Base-by-base conservation (phyloP, 1,139 yeast species). In the Candida sanyaensis region DNA sequence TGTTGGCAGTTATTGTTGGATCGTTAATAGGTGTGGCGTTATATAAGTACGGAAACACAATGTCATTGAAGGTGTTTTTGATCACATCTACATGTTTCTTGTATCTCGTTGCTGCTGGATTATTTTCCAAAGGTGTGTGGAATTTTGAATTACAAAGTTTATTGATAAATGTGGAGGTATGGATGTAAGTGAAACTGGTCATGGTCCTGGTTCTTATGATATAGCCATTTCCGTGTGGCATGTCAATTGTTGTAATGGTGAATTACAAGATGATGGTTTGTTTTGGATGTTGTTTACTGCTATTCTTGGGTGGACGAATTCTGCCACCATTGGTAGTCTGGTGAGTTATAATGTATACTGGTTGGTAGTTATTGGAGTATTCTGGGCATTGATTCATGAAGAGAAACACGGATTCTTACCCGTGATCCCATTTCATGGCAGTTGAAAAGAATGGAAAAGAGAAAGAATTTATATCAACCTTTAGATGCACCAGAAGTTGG, bases 341-440 rank as follows among this genome's bases (percentile, higher is more conserved):
- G 56, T 62, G 3, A 63, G 73, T 37, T 75, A 75, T 55, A 64
- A 63, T 38, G 45, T 61, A 2, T 75, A 74, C 52, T 75, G 79
- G 80, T 10, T 61, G 2, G 60, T 59, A n/a, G 60, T 73, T 0
- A 63, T 64, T 8, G 44, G 43, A n/a, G 58, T 58, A 40, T 67
- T 69, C 42, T 42, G 46, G 6, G 55, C 66, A 50, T 62, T 72
- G 55, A 57, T 60, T 38, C 61, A 58, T 51, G 75, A 71, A 44
- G 76, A 71, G 44, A 60, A 56, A 42, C 53, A 62, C 41, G 75
- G 74, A 1, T 50, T 55, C n/a, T 61, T 69, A 40, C 73, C 75
- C 3, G 58, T 71, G 7, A 42, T 84, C 5, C 90, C 90, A 54
- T 81, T 23, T 66, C 59, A 44, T 80, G 81, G 78, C 91, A 85